Base-by-base conservation (phyloP, 768 basidiomycete species). In the Obba rivulosa region DNA sequence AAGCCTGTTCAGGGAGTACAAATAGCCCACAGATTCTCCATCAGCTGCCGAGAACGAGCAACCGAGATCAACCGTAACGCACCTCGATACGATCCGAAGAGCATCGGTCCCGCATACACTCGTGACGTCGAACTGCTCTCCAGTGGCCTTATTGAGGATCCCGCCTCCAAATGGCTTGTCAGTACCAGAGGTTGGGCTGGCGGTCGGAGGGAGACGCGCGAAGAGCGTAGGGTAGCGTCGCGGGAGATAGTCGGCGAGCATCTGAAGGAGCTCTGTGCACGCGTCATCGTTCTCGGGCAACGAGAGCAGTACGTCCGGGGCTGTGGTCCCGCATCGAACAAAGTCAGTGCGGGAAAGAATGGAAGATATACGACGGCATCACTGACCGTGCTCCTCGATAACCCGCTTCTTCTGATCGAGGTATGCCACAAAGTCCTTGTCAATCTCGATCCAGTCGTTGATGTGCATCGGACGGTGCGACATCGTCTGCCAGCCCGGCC, bases 401-500 rank as follows among this genome's bases (percentile, higher is more conserved):
- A 68, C 64, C 13, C 56, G 41, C 18, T 57, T 55, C 55, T 69
- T 69, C 53, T 62, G 55, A 28, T 56, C 51, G 10, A 67, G 45
- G 51, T 68, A 67, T 57, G 62, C 65, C 39, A 47, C 42, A 56
- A 61, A 65, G 34, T 68, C 62, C 23, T 58, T 60, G 56, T 67
- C 66, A 22, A 69, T 63, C 50, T 69, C 68, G 23, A 69, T 69
- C 68, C 68, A 69, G 49, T 68, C 55, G 53, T 67, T 64, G 43
- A 64, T 58, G 34, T 68, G 57, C 63, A 68, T 66, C 0, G 66
- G 61, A 43, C 67, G 68, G 46, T 69, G 68, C 2, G 68, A 61
- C 66, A 62, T 66, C 34, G 61, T 60, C 60, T 59, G 28, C 28
- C 13, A 39, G 17, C 16, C 38, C 16, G 38, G 13, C 28, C 5